Percentiles rank a stretch among this genome's conserved stretches.
Evolutionary conservation across 2,329 filamentous ascomycete genomes (phyloP).

Genomic region (Epichloe typhina): DNA sequence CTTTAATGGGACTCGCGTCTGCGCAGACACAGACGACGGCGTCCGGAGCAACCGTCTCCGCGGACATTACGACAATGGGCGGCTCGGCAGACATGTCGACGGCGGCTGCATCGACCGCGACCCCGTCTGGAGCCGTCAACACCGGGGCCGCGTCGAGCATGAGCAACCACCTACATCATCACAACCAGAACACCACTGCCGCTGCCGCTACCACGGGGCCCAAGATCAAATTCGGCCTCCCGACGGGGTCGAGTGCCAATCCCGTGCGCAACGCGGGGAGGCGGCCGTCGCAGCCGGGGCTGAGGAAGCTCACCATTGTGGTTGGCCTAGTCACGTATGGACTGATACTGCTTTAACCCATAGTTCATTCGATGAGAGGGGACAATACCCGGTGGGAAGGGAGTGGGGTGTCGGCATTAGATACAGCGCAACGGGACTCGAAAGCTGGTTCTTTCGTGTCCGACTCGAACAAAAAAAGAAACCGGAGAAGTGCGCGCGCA

Average conservation of each 20-base stretch:
- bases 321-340: conserved; percentile 5
- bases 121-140: background rate
- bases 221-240: background rate
- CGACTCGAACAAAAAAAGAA: too few relatives aligned
- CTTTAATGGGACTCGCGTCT: background rate
- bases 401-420: background rate
- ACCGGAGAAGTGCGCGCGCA: too few relatives aligned
- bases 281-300: conserved; percentile 4
- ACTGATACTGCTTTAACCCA: conserved; percentile 3
- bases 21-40: conserved; percentile 2
- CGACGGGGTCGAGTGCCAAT: background rate
- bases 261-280: conserved; percentile 2
- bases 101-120: background rate
- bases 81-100: background rate
- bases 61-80: background rate
- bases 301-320: conserved; percentile 5
- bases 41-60: background rate
- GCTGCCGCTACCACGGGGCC: background rate
- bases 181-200: background rate
- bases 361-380: background rate
- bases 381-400: too few relatives aligned
- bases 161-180: background rate
- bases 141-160: background rate
- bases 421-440: too few relatives aligned
- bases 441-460: background rate